Conservation (phyloP, 192 early-diverging fungal genomes). For the Backusella luteola region DNA sequence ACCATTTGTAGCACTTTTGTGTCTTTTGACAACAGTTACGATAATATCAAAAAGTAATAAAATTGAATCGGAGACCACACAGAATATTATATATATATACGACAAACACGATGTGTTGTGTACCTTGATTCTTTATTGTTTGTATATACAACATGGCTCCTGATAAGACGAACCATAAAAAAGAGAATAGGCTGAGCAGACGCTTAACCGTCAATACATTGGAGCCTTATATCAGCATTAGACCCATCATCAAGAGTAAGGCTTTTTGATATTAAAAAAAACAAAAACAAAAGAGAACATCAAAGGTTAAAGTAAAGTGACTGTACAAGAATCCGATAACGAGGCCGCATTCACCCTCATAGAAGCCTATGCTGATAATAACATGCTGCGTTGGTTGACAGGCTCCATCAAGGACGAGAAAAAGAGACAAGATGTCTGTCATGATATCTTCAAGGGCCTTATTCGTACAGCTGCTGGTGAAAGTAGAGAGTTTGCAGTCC, state of each 20-base stretch:
- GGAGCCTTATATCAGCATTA: not conserved
- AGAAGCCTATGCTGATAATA: conserved; percentile 13
- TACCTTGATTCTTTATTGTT: not conserved
- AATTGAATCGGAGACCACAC: not conserved
- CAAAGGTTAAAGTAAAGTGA: too few relatives aligned
- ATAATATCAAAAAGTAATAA: not conserved
- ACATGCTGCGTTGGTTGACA: conserved; percentile 6
- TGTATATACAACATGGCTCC: not conserved
- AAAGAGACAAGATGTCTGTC: not conserved
- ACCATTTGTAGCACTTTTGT: not conserved
- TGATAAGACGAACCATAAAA: not conserved
- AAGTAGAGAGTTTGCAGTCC: conserved; percentile 22
- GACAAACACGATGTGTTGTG: not conserved
- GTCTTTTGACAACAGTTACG: not conserved
- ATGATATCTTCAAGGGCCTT: conserved; percentile 10
- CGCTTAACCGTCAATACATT: conserved; percentile 18
- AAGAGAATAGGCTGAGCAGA: conserved; percentile 15
- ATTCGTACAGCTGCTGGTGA: not conserved
- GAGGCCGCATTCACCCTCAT: conserved; percentile 14
- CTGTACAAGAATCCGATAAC: conserved; percentile 13
- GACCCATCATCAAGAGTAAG: not conserved
- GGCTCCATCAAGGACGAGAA: not conserved
- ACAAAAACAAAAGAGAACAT: too few relatives aligned
- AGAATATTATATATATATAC: not conserved
- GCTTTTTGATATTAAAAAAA: not conserved